Evolutionary conservation across 345 rosid species (phyloP).

Genomic region (Psidium guajava): DNA sequence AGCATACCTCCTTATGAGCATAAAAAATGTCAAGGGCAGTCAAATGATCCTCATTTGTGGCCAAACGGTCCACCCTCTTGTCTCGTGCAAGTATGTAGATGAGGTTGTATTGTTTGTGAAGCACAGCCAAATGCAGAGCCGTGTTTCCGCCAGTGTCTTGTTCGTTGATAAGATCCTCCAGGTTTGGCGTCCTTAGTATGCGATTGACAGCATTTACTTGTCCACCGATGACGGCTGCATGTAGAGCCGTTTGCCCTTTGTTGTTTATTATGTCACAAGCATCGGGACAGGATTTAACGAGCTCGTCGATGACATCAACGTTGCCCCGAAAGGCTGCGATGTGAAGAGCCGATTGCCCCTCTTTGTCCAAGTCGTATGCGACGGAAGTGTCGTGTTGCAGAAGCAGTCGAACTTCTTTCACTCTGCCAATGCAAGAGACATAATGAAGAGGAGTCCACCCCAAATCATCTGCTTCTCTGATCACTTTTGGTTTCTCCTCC

Average conservation of each 20-base stretch:
- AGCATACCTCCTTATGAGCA: not conserved
- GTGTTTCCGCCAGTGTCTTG: not conserved
- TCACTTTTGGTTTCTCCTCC: not conserved
- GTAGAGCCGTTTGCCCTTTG: not conserved
- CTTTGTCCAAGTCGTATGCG: not conserved
- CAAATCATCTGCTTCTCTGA: not conserved
- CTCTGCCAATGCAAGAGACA: not conserved
- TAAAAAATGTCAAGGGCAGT: not conserved
- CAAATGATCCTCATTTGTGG: not conserved
- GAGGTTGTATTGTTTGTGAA: not conserved
- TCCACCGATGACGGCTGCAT: not conserved
- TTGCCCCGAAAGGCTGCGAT: not conserved
- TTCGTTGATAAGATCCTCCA: not conserved
- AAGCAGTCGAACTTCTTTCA: not conserved
- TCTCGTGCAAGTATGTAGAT: not conserved
- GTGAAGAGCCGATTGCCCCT: not conserved
- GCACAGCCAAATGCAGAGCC: not conserved
- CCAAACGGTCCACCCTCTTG: not conserved
- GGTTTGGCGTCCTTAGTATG: not conserved
- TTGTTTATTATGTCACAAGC: not conserved
- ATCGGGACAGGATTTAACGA: not conserved
- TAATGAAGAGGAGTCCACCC: not conserved
- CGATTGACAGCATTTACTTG: not conserved
- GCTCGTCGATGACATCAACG: not conserved
- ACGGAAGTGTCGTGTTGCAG: not conserved